Conservation (phyloP, 345 rosid species). For the Eucalyptus urophylla region DNA sequence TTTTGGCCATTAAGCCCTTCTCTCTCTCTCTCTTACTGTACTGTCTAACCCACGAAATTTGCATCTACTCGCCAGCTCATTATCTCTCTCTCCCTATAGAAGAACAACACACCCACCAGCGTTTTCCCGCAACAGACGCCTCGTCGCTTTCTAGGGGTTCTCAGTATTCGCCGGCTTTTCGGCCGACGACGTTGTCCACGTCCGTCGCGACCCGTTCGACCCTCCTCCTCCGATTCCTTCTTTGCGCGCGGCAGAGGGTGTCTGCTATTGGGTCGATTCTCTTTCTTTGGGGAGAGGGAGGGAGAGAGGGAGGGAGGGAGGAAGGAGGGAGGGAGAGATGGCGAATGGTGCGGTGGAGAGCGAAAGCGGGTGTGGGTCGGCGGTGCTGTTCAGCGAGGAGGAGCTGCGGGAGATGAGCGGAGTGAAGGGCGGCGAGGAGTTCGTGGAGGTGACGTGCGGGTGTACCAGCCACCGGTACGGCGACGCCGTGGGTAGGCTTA, state of each 20-base stretch:
- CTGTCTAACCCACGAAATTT: neutral
- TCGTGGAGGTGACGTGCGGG: conserved; percentile 91
- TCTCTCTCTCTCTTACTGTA: neutral
- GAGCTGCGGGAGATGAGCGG: conserved; percentile 85
- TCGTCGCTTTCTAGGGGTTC: neutral
- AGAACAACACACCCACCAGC: conserved; percentile 1
- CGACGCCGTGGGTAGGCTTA: conserved; percentile 98
- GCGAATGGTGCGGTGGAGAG: conserved; percentile 44
- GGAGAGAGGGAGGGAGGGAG: neutral
- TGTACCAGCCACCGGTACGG: conserved; percentile 98
- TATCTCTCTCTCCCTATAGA: neutral
- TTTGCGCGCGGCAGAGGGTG: neutral
- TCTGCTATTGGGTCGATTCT: neutral
- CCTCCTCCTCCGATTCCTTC: neutral
- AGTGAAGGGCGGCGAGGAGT: conserved; percentile 53
- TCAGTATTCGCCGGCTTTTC: neutral
- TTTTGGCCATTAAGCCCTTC: neutral
- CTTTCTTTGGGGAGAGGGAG: neutral
- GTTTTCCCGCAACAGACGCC: conserved; percentile 45
- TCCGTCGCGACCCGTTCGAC: neutral
- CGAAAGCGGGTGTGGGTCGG: conserved; percentile 36
- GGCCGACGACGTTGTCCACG: neutral
- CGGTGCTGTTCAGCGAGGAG: conserved; percentile 61
- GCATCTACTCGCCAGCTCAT: neutral
- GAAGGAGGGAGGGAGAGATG: conserved; percentile 16